phyloP scores from a whole-genome alignment of 345 rosid genomes.

The Populus pruinosa region DNA sequence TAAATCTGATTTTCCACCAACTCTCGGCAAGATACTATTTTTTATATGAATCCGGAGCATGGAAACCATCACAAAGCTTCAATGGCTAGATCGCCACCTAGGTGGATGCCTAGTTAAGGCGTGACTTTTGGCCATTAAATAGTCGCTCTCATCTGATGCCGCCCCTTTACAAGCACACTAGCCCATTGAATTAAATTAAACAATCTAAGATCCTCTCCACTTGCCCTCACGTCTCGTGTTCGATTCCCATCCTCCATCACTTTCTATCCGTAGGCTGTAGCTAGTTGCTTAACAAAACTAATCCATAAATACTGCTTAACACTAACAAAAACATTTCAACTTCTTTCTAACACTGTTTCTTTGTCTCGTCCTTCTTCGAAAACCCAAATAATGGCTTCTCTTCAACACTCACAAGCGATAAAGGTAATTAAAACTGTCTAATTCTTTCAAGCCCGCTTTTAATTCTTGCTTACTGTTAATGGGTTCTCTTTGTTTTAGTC shows the following conservation, averaged over 20 bases:
- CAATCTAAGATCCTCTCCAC: slow-evolving; percentile 8
- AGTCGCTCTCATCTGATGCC: not conserved
- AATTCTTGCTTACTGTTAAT: not conserved
- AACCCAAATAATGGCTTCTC: slow-evolving; percentile 43
- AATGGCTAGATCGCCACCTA: too few relatives aligned
- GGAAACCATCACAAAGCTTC: too few relatives aligned
- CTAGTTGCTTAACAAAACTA: not conserved
- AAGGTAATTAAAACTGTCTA: slow-evolving; percentile 39
- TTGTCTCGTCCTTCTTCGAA: not conserved
- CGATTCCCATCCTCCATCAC: slow-evolving; percentile 26
- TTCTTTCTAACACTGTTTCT: not conserved
- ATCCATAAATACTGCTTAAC: not conserved
- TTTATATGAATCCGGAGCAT: too few relatives aligned
- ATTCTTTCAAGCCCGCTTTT: not conserved
- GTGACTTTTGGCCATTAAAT: not conserved
- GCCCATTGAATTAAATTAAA: not conserved
- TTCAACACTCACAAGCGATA: slow-evolving; percentile 42
- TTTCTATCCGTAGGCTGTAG: not conserved
- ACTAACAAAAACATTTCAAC: not conserved
- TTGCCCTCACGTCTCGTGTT: slow-evolving; percentile 31
- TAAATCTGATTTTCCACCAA: too few relatives aligned
- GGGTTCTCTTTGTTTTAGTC: not conserved
- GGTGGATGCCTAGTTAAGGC: too few relatives aligned
- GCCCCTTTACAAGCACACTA: not conserved
- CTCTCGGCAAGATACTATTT: too few relatives aligned